phyloP scores from a whole-genome alignment of 2,329 filamentous ascomycete species.

The Colletotrichum theobromicola region DNA sequence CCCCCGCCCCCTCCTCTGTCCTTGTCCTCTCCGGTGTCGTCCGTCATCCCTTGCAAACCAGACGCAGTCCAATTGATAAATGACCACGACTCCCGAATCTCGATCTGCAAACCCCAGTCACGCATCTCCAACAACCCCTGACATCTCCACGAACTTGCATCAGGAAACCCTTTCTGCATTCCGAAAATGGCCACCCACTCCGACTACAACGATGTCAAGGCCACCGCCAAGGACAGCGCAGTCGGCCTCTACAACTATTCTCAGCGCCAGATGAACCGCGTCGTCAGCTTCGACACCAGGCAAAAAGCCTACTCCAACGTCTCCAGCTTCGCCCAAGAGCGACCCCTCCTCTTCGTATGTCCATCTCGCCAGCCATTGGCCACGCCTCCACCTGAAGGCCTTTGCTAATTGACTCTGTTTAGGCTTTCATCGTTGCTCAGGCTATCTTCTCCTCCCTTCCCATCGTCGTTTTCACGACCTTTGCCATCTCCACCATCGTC shows the following conservation, averaged over 20 bases:
- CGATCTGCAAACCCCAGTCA: neutral
- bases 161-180: neutral
- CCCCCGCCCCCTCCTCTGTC: neutral
- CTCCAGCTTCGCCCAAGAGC: conserved; percentile 61
- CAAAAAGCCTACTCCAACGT: conserved; percentile 59
- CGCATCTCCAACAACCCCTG: neutral
- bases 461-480: conserved; percentile 70
- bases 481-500: conserved; percentile 65
- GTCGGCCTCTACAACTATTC: conserved; percentile 42
- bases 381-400: neutral
- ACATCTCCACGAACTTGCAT: neutral
- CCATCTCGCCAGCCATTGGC: neutral
- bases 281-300: conserved; percentile 66
- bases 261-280: conserved; percentile 50
- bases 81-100: neutral
- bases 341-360: conserved; percentile 74
- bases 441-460: conserved; percentile 70
- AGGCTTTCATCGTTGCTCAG: conserved; percentile 74
- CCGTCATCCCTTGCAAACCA: neutral
- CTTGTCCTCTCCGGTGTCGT: neutral
- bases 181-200: neutral
- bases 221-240: conserved; percentile 36
- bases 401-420: neutral
- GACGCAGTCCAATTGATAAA: neutral
- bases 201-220: conserved; percentile 26